phyloP scores from a whole-genome alignment of 345 rosid species.

The Tarenaya hassleriana region DNA sequence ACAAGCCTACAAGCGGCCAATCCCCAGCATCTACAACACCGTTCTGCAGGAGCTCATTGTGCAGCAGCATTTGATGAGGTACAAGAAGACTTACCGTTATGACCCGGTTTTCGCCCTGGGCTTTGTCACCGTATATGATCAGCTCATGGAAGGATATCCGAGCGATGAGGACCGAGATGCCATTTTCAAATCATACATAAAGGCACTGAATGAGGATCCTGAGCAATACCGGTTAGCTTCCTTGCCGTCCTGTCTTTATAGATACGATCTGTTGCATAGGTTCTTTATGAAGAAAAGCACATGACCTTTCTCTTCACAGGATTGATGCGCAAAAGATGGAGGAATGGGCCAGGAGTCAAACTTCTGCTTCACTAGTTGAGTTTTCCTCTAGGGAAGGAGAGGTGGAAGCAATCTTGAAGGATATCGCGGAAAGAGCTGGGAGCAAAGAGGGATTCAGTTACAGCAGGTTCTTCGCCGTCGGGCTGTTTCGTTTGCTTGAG shows the following conservation, averaged over 20 bases:
- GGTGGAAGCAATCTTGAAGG: conserved; percentile 67
- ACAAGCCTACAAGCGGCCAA: conserved; percentile 75
- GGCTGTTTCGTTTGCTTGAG: conserved; percentile 94
- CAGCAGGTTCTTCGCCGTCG: conserved; percentile 97
- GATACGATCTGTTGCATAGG: not conserved
- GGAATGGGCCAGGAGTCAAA: conserved; percentile 84
- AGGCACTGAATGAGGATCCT: conserved; percentile 84
- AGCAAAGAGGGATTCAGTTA: conserved; percentile 75
- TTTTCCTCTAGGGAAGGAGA: conserved; percentile 78
- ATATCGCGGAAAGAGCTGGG: conserved; percentile 73
- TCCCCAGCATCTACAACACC: conserved; percentile 84
- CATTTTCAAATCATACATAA: conserved; percentile 74
- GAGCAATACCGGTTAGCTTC: conserved; percentile 63
- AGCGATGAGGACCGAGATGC: conserved; percentile 84
- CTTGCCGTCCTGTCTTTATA: not conserved
- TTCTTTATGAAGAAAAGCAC: not conserved
- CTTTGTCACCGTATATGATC: conserved; percentile 88
- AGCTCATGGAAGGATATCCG: conserved; percentile 98
- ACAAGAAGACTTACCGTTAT: conserved; percentile 71
- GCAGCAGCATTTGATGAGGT: conserved; percentile 91
- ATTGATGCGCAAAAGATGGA: conserved; percentile 80
- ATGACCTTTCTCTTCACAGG: conserved; percentile 30
- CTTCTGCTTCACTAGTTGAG: conserved; percentile 57
- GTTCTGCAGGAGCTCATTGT: conserved; percentile 89
- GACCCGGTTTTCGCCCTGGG: conserved; percentile 96